Conservation (phyloP, 2,329 filamentous ascomycete species). For the Pestalotiopsis sp. region DNA sequence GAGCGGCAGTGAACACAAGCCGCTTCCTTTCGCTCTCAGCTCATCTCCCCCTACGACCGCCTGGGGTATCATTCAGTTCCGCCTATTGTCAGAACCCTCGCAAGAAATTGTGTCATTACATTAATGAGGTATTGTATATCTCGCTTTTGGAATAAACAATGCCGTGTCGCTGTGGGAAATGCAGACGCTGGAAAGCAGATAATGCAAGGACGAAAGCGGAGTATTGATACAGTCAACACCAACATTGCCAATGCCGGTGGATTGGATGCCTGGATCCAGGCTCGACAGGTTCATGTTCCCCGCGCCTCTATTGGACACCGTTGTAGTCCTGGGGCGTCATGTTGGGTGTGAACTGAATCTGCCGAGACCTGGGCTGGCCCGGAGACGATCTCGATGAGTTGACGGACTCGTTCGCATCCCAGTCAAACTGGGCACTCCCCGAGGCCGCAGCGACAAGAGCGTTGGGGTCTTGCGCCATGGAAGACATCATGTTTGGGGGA, state of each 20-base stretch:
- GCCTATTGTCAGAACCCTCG: neutral
- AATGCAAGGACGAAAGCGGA: slow-evolving; percentile 1
- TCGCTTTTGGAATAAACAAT: slow-evolving; percentile 8
- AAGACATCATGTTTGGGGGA: slow-evolving; percentile 44
- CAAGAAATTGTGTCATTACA: slow-evolving; percentile 11
- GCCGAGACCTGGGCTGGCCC: slow-evolving; percentile 39
- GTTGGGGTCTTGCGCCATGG: slow-evolving; percentile 37
- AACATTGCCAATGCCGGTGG: neutral
- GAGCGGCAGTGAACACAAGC: neutral
- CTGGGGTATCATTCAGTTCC: slow-evolving; percentile 10
- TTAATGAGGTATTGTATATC: slow-evolving; percentile 11
- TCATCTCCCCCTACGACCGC: neutral
- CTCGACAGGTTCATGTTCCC: neutral
- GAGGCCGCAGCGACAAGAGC: slow-evolving; percentile 35
- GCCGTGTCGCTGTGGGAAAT: slow-evolving; percentile 9
- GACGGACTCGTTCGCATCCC: slow-evolving; percentile 48
- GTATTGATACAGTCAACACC: neutral
- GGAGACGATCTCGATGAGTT: slow-evolving; percentile 40
- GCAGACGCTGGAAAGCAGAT: slow-evolving; percentile 15
- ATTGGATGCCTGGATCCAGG: neutral
- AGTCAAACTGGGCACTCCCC: slow-evolving; percentile 52
- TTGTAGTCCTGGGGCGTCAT: slow-evolving; percentile 47
- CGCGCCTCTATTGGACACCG: slow-evolving; percentile 22
- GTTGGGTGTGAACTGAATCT: slow-evolving; percentile 50
- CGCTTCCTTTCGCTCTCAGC: neutral